These are phyloP conservation scores for Pulveroboletus sp. DNA, from an alignment of 768 basidiomycete species.

Conservation along the genomic window DNA sequence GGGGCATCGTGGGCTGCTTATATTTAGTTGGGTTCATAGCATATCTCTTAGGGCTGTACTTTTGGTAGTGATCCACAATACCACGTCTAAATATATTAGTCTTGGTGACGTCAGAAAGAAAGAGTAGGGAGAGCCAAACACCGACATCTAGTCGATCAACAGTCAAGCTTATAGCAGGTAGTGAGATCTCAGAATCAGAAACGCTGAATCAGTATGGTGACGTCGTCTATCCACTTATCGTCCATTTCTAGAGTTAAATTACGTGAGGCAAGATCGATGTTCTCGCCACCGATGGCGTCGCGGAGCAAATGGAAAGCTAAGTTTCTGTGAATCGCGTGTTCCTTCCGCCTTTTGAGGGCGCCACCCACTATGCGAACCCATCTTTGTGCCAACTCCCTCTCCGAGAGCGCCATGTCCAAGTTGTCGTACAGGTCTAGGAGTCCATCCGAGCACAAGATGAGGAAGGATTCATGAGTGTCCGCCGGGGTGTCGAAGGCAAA, in stretches of 20 bases:
- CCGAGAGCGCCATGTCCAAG: conserved; percentile 17
- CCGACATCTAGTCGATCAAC: neutral
- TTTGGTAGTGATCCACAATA: conserved; percentile 7
- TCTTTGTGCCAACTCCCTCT: conserved; percentile 29
- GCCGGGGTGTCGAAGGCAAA: conserved; percentile 22
- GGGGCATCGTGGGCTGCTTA: neutral
- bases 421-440: conserved; percentile 39
- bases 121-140: neutral
- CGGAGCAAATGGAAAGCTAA: conserved; percentile 40
- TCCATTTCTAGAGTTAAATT: conserved; percentile 48
- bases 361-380: conserved; percentile 35
- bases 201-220: conserved; percentile 43
- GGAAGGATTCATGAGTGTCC: conserved; percentile 23
- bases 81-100: conserved; percentile 7
- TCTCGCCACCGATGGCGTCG: conserved; percentile 41
- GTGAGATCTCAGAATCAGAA: conserved; percentile 29
- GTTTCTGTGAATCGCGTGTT: conserved; percentile 24
- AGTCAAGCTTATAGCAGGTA: too few species aligned
- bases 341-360: conserved; percentile 20
- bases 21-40: conserved; percentile 8
- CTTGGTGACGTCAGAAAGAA: neutral
- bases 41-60: conserved; percentile 10
- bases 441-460: conserved; percentile 48
- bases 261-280: conserved; percentile 38
- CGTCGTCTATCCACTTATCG: conserved; percentile 49